phyloP scores from a whole-genome alignment of 2,329 filamentous ascomycete genomes.

The Sporothrix humicola region DNA sequence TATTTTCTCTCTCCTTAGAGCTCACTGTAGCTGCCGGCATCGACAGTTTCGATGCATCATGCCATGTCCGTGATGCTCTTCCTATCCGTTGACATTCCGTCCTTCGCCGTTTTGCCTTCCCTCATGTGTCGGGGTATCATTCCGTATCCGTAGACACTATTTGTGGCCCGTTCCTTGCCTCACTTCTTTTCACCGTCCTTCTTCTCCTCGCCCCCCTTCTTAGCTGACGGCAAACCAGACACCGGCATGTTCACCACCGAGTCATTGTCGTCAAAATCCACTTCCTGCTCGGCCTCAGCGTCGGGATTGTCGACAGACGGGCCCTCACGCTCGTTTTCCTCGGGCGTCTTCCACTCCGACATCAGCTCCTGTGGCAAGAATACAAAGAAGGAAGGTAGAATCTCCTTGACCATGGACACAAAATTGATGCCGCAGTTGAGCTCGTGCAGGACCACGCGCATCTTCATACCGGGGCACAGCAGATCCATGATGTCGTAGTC shows the following conservation, averaged over 20 bases:
- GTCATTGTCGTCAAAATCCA: constrained; percentile 37
- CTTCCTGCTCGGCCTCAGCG: constrained; percentile 39
- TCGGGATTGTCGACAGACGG: constrained; percentile 52
- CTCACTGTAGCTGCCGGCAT: neutral
- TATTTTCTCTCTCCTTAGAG: neutral
- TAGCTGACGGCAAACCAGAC: neutral
- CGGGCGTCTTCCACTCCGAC: constrained; percentile 66
- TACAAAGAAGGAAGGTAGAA: constrained; percentile 67
- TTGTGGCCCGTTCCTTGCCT: too few relatives aligned
- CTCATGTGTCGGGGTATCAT: neutral
- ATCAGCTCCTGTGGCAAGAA: constrained; percentile 73
- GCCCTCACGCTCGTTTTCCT: constrained; percentile 51
- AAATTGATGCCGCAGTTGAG: constrained; percentile 67
- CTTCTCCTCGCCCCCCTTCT: neutral
- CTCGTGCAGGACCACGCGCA: constrained; percentile 61
- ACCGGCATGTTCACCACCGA: neutral
- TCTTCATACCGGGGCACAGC: constrained; percentile 69
- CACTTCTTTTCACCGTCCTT: neutral
- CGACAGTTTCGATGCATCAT: neutral
- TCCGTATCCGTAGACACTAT: neutral
- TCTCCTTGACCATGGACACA: constrained; percentile 62
- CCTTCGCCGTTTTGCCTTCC: too few relatives aligned
- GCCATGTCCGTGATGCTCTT: neutral
- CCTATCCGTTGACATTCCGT: neutral
- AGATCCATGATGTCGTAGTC: constrained; percentile 62